Percentiles rank a stretch among this genome's conserved stretches.
phyloP scores from a whole-genome alignment of 2,329 filamentous ascomycete genomes.

The Microdochium bolleyi region DNA sequence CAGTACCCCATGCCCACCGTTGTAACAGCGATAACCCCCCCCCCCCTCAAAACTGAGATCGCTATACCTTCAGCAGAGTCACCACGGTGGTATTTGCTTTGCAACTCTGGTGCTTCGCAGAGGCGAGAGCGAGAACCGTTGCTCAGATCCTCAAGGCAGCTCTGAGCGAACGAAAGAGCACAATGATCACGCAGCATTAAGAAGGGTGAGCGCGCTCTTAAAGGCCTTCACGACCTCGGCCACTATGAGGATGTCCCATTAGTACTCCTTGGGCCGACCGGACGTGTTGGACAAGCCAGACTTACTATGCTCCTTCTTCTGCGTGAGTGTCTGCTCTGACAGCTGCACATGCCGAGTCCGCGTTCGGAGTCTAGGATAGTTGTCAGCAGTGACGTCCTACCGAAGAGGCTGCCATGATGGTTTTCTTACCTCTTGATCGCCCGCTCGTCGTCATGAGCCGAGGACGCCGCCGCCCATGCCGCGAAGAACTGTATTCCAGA shows the following conservation, averaged over 20 bases:
- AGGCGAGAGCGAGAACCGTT: no score
- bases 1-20: no score
- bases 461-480: constrained; percentile 68
- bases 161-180: background rate
- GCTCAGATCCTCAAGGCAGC: no score
- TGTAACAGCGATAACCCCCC: no score
- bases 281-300: constrained; percentile 5
- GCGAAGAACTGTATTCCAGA: constrained; percentile 57
- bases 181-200: constrained; percentile 22
- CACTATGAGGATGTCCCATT: constrained; percentile 24
- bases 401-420: constrained; percentile 4
- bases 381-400: constrained; percentile 8
- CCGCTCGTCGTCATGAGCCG: constrained; percentile 65
- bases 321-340: constrained; percentile 61
- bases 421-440: constrained; percentile 61
- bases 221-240: constrained; percentile 54
- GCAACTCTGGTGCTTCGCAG: no score
- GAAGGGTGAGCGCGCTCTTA: constrained; percentile 50
- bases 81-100: no score
- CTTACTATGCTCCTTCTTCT: constrained; percentile 77
- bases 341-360: constrained; percentile 68
- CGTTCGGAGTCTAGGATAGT: constrained; percentile 58
- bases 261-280: background rate
- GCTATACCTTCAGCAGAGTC: no score
- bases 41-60: no score